A percentile compares a stretch with the other conserved stretches of the same genome.
Conservation (phyloP, 2,329 filamentous ascomycete genomes). For the Xylogone sp. region DNA sequence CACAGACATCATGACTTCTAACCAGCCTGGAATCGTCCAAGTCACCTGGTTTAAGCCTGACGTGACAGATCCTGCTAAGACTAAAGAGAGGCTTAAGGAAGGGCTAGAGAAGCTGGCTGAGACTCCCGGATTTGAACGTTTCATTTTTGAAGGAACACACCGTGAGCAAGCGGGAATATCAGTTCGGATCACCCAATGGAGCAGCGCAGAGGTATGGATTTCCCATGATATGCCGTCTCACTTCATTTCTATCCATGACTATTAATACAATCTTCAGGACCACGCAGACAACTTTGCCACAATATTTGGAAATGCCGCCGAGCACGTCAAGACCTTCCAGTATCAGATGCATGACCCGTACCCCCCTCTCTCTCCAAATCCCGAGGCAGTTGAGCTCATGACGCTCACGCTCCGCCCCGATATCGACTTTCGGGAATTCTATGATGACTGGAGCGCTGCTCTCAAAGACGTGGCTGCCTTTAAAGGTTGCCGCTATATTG, state of each 20-base stretch:
- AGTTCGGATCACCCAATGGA: background rate
- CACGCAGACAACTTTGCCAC: background rate
- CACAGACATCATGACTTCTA: background rate
- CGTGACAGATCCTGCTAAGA: background rate
- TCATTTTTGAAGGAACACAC: background rate
- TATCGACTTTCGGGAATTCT: background rate
- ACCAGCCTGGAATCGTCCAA: background rate
- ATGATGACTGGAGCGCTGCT: background rate
- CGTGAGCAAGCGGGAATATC: background rate
- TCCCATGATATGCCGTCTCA: background rate
- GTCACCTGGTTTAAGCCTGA: background rate
- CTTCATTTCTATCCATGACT: background rate
- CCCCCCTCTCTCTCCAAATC: background rate
- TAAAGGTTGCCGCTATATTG: background rate
- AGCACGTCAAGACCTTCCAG: background rate
- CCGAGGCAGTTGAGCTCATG: background rate
- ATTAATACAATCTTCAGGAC: background rate
- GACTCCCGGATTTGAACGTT: background rate
- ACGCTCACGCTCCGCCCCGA: background rate
- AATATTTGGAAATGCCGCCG: background rate
- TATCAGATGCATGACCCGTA: background rate
- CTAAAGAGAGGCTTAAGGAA: background rate
- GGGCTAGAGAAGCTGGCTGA: background rate
- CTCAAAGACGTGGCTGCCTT: background rate
- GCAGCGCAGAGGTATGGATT: background rate